Base-by-base conservation (phyloP, 306 rosid genomes). In the Cotoneaster glaucophyllus region DNA sequence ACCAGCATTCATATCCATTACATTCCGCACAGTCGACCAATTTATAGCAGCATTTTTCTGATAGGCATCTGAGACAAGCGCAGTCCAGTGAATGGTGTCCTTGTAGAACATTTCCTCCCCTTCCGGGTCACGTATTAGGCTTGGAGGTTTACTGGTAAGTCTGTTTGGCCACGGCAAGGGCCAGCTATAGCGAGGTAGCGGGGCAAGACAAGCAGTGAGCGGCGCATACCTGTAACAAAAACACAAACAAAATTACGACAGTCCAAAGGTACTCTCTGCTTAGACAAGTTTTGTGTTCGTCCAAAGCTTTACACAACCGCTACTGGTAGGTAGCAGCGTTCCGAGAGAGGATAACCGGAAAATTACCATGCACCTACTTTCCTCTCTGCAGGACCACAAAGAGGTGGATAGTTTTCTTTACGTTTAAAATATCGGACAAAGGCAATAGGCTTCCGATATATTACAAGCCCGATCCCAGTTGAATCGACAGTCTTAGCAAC, bases 1-100 rank as follows among this genome's bases (percentile, higher is more conserved):
- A 79, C 96, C 92, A 73, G 99, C 97, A 86, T 95, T 95, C 97
- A 92, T 90, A 81, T 95, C 99, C 96, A 95, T 82, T 18, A 92
- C 88, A 75, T 95, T 95, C 78, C 98, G 89, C 77, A 95, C 85
- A 13, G 86, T 89, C 2, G 87, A 69, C 99, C 99, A 95, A 22
- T 89, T 80, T 48, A 95, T 81, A 26, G 90, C 58, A 73, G 89
- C 86, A 70, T 78, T 74, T 14, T 85, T 66, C 25, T 29, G 67
- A 82, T 92, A 95, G 74, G 85, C 87, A 78, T 89, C 79, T 0
- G 97, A 85, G 73, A 92, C 87, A 43, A 95, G 70, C 56, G 81
- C 54, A 78, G 93, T 88, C 99, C 97, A 95, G 39, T 5, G 82
- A 31, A 88, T 75, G 75, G 74, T 90, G 79, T 95, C 97, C 82